A percentile compares a stretch with the other conserved stretches of the same genome.
phyloP scores from a whole-genome alignment of 129 eudicot genomes.

The Mikania micrantha region DNA sequence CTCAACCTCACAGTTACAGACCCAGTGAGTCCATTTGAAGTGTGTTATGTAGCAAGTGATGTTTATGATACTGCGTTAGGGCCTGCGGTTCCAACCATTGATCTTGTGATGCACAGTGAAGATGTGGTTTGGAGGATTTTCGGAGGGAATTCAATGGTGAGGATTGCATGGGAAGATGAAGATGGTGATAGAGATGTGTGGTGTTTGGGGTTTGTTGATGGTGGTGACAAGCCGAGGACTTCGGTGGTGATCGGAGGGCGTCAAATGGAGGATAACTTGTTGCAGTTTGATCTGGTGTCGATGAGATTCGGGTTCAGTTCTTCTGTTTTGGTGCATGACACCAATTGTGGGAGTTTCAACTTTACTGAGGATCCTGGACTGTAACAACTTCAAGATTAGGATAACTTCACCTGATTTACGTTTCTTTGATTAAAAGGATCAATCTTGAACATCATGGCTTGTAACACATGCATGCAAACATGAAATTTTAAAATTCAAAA shows the following conservation, averaged over 20 bases:
- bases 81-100: slow-evolving; percentile 35
- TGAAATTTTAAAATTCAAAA: background rate
- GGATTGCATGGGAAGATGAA: background rate
- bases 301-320: slow-evolving; percentile 43
- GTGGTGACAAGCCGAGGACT: slow-evolving; percentile 32
- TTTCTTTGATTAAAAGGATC: background rate
- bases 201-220: slow-evolving; percentile 54
- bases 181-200: slow-evolving; percentile 14
- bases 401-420: background rate
- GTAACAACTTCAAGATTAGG: background rate
- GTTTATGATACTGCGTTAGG: slow-evolving; percentile 20
- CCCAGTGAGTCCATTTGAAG: slow-evolving; percentile 27
- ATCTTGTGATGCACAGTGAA: slow-evolving; percentile 43
- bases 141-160: slow-evolving; percentile 48
- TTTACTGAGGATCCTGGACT: slow-evolving; percentile 9
- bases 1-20: slow-evolving; percentile 21
- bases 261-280: slow-evolving; percentile 48
- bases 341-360: slow-evolving; percentile 33
- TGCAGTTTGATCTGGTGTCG: slow-evolving; percentile 42
- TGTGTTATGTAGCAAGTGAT: slow-evolving; percentile 23
- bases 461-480: background rate
- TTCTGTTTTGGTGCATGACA: slow-evolving; percentile 38
- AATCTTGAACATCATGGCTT: background rate
- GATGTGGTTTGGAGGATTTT: slow-evolving; percentile 43
- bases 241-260: slow-evolving; percentile 44